Percentiles rank a stretch among this genome's conserved stretches.
phyloP scores from a whole-genome alignment of 495 filamentous ascomycete genomes.

The Penicillium cinerascens region DNA sequence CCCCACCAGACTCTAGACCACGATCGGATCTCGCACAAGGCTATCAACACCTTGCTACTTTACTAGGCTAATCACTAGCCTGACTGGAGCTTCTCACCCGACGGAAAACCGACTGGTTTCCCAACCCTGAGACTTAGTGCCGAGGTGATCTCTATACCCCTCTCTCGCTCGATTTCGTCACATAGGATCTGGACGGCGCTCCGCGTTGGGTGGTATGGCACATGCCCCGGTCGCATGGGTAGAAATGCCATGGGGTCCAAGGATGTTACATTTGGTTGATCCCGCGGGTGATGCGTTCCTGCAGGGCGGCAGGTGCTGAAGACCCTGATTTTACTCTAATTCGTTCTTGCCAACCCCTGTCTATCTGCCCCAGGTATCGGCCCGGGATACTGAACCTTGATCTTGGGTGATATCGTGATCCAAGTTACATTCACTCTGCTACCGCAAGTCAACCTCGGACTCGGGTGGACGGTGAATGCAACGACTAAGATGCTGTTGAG shows the following conservation, averaged over 20 bases:
- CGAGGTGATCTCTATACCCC: no score
- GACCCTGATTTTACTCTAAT: not conserved
- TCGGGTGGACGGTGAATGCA: not conserved
- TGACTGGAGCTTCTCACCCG: not conserved
- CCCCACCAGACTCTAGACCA: not conserved
- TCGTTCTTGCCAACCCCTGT: not conserved
- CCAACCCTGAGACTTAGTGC: no score
- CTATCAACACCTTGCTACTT: not conserved
- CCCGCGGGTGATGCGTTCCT: conserved; percentile 17
- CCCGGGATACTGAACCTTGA: not conserved
- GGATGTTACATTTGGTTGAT: conserved; percentile 19
- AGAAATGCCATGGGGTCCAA: not conserved
- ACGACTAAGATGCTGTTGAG: not conserved
- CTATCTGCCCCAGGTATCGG: not conserved
- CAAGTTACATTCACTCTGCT: conserved; percentile 9
- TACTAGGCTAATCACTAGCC: no score
- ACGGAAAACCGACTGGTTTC: not conserved
- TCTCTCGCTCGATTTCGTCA: not conserved
- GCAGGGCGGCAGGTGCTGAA: conserved; percentile 3
- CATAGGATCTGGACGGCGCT: not conserved
- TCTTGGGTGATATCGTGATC: not conserved
- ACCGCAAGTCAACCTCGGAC: not conserved
- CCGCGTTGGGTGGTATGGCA: conserved; percentile 7
- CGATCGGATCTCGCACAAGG: conserved; percentile 1
- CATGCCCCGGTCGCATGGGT: conserved; percentile 25